Percentiles rank a stretch among this genome's conserved stretches.
Conservation (phyloP, 371 early-diverging fungal genomes). For the Mucor velutinosus region DNA sequence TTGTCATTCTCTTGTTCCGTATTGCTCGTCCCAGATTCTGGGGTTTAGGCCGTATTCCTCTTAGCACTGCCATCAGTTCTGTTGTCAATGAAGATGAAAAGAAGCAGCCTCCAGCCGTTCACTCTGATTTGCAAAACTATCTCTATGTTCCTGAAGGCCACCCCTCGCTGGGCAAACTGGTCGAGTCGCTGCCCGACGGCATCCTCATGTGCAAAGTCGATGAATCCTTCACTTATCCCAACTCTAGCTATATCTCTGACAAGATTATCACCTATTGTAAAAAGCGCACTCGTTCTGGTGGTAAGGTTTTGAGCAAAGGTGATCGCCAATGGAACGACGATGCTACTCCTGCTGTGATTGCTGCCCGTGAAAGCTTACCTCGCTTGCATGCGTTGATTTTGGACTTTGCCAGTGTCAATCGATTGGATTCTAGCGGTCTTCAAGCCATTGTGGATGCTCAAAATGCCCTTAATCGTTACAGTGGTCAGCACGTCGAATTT, state of each 20-base stretch:
- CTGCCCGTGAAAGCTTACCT: constrained; percentile 36
- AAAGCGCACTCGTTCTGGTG: constrained; percentile 28
- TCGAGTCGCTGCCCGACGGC: constrained; percentile 55
- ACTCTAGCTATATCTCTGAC: constrained; percentile 56
- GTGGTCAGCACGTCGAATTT: constrained; percentile 54
- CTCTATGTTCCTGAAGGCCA: constrained; percentile 46
- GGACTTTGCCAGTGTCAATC: constrained; percentile 66
- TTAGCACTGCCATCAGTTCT: constrained; percentile 9
- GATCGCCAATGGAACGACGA: constrained; percentile 57
- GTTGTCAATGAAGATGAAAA: constrained; percentile 8
- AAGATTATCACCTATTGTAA: constrained; percentile 46
- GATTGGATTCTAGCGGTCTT: constrained; percentile 65
- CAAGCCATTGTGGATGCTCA: constrained; percentile 63
- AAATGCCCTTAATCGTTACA: constrained; percentile 51
- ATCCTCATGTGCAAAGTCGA: constrained; percentile 62
- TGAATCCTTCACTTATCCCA: constrained; percentile 72
- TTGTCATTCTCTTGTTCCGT: constrained; percentile 66
- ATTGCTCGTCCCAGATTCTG: constrained; percentile 69
- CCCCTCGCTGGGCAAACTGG: constrained; percentile 37
- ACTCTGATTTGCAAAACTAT: constrained; percentile 26
- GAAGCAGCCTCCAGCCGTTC: neutral
- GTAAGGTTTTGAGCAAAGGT: constrained; percentile 24
- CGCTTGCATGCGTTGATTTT: constrained; percentile 62
- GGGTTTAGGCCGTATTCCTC: constrained; percentile 45
- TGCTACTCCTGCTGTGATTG: constrained; percentile 21